These are phyloP conservation scores for Hibiscus tridactylites DNA, from an alignment of 345 rosid genomes.

Conservation along the genomic window DNA sequence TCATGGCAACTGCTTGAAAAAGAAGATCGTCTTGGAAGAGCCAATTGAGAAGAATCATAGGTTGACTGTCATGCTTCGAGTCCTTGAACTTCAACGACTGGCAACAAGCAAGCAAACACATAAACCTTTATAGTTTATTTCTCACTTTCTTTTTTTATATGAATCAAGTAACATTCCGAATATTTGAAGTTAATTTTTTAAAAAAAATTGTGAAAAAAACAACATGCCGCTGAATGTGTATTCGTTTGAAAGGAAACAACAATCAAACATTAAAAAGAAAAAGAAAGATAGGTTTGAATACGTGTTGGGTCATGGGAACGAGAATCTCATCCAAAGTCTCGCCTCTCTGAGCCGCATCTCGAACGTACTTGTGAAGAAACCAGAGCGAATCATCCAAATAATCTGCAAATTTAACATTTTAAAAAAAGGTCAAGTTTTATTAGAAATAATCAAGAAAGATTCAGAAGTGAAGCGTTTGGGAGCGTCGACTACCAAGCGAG, in stretches of 20 bases:
- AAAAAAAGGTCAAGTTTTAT: neutral
- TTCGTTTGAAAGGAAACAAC: too few species aligned
- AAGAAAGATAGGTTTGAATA: conserved; percentile 12
- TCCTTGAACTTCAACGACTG: conserved; percentile 61
- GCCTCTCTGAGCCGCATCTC: conserved; percentile 42
- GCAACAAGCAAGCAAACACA: neutral
- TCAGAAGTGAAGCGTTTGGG: neutral
- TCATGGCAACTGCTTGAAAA: conserved; percentile 39
- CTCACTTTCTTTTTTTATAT: neutral
- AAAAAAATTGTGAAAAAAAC: neutral
- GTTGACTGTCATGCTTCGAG: conserved; percentile 38
- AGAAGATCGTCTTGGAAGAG: conserved; percentile 60
- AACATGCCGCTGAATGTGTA: too few species aligned
- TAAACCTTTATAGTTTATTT: neutral
- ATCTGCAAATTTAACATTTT: conserved; percentile 14
- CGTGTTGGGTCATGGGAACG: conserved; percentile 67
- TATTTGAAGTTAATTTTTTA: neutral
- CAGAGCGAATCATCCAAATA: conserved; percentile 60
- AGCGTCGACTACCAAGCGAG: conserved; percentile 30
- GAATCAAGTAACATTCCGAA: neutral
- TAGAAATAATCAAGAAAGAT: neutral
- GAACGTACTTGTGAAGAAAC: conserved; percentile 48
- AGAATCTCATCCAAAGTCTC: conserved; percentile 49
- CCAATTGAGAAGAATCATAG: conserved; percentile 55
- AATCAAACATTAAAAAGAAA: neutral